Percentiles rank a stretch among this genome's conserved stretches.
phyloP scores from a whole-genome alignment of 2,329 filamentous ascomycete genomes.

The Aspergillus terreus region DNA sequence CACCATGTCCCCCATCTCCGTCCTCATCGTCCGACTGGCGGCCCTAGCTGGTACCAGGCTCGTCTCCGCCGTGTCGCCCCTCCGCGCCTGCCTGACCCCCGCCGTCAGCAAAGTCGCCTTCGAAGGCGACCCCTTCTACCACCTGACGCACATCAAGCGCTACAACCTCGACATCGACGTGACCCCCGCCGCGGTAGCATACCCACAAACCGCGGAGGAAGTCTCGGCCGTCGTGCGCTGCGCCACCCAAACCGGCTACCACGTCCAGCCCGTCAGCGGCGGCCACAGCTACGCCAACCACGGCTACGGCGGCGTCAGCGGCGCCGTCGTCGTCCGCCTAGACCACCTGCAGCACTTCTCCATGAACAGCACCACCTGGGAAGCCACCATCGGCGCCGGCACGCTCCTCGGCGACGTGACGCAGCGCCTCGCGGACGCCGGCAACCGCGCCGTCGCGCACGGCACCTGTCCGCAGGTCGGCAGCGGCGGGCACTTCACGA shows the following conservation, averaged over 20 bases:
- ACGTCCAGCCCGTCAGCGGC: slow-evolving; percentile 51
- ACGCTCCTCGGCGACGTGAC: slow-evolving; percentile 30
- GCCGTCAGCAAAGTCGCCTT: slow-evolving; percentile 5
- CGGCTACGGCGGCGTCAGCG: slow-evolving; percentile 29
- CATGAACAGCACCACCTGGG: slow-evolving; percentile 26
- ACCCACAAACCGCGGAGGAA: slow-evolving; percentile 35
- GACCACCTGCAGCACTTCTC: slow-evolving; percentile 29
- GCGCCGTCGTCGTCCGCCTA: slow-evolving; percentile 28
- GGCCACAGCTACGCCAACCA: slow-evolving; percentile 55
- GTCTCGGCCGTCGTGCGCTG: slow-evolving; percentile 47
- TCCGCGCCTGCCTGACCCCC: not conserved
- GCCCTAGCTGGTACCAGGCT: not conserved
- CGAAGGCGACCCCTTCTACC: slow-evolving; percentile 17
- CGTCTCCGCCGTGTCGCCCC: not conserved
- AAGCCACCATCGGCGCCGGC: slow-evolving; percentile 34
- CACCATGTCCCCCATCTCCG: not conserved
- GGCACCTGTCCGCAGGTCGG: slow-evolving; percentile 40
- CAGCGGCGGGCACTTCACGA: slow-evolving; percentile 39
- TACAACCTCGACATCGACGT: slow-evolving; percentile 27
- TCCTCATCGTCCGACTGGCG: not conserved
- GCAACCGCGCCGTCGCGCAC: slow-evolving; percentile 35
- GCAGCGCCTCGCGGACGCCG: slow-evolving; percentile 25
- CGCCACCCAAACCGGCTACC: slow-evolving; percentile 39
- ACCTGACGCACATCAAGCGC: slow-evolving; percentile 8
- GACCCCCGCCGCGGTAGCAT: slow-evolving; percentile 29